Conservation (phyloP, 1,284 basidiomycete species). For the Tilletiaria anomala region DNA sequence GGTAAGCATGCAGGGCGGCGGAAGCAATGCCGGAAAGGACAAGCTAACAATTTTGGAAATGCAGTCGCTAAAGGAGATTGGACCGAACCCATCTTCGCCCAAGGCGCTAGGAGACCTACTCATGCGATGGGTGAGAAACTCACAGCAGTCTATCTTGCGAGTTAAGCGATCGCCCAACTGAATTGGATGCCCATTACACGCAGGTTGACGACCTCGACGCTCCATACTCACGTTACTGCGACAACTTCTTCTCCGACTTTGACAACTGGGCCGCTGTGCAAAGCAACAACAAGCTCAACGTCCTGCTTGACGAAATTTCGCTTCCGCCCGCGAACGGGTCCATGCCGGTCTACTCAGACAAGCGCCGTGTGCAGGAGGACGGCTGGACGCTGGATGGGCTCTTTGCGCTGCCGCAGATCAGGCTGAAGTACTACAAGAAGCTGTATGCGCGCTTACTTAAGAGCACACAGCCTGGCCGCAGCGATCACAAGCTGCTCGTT, state of each 20-base stretch:
- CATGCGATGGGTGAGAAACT: conserved; percentile 61
- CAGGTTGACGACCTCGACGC: conserved; percentile 51
- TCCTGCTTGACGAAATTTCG: conserved; percentile 60
- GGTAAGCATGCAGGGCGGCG: not conserved
- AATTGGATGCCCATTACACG: not conserved
- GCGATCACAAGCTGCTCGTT: conserved; percentile 68
- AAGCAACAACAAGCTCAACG: conserved; percentile 56
- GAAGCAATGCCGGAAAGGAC: not conserved
- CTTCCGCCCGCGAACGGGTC: conserved; percentile 18
- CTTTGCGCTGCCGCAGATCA: conserved; percentile 68
- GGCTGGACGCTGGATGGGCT: conserved; percentile 73
- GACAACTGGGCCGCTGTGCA: conserved; percentile 67
- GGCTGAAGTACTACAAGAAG: conserved; percentile 83
- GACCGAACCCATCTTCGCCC: conserved; percentile 78
- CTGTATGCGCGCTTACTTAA: conserved; percentile 74
- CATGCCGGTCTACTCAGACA: conserved; percentile 15
- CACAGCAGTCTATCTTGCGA: too few species aligned
- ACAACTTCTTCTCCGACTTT: conserved; percentile 61
- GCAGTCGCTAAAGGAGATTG: conserved; percentile 85
- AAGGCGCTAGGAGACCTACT: conserved; percentile 87
- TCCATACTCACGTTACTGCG: conserved; percentile 70
- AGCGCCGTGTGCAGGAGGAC: conserved; percentile 15
- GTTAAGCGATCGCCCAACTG: too few species aligned
- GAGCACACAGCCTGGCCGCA: conserved; percentile 71
- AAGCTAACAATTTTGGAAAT: not conserved